Conservation (phyloP, 768 basidiomycete genomes). For the Leccinum truebloodii region DNA sequence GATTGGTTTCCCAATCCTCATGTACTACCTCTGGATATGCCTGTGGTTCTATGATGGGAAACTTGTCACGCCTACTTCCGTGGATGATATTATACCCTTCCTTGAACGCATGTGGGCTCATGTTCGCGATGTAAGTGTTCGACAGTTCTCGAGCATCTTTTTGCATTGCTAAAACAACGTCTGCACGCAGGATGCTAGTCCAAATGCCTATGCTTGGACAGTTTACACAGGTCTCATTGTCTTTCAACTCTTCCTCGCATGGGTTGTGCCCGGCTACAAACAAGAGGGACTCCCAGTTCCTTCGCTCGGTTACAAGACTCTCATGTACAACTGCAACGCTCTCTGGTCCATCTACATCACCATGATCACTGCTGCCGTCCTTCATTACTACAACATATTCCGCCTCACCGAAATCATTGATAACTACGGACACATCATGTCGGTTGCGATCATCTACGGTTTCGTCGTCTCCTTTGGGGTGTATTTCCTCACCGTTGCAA, state of each 20-base stretch:
- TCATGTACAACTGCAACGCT: constrained; percentile 98
- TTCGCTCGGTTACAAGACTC: constrained; percentile 87
- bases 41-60: constrained; percentile 94
- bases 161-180: not conserved
- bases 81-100: constrained; percentile 77
- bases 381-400: constrained; percentile 83
- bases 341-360: constrained; percentile 83
- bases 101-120: constrained; percentile 83
- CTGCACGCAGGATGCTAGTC: constrained; percentile 76
- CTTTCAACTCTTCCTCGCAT: constrained; percentile 89
- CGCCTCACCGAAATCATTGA: constrained; percentile 94
- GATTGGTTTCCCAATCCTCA: constrained; percentile 88
- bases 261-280: constrained; percentile 86
- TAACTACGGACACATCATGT: constrained; percentile 95
- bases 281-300: constrained; percentile 98
- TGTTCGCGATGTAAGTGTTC: constrained; percentile 62
- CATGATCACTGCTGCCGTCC: constrained; percentile 65
- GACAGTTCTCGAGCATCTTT: not conserved
- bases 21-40: constrained; percentile 99
- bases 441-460: constrained; percentile 91
- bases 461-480: constrained; percentile 79
- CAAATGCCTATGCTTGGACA: constrained; percentile 85
- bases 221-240: constrained; percentile 87
- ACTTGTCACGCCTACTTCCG: constrained; percentile 65
- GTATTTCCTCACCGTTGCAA: constrained; percentile 75